These are phyloP conservation scores for Pelargonium australe DNA, from an alignment of 441 rosid genomes.

Conservation along the genomic window DNA sequence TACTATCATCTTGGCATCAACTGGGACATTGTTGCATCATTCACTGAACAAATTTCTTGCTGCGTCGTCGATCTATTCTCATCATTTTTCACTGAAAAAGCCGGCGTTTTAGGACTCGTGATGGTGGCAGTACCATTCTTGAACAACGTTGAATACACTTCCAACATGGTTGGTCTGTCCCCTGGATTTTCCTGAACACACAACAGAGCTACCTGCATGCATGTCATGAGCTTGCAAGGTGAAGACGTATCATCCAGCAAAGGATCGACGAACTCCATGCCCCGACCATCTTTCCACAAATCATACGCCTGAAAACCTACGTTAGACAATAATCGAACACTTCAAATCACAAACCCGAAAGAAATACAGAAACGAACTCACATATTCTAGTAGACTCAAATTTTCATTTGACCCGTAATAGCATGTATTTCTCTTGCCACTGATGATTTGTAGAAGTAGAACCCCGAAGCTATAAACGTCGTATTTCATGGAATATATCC, in stretches of 20 bases:
- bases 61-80: not conserved
- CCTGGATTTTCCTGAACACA: conserved; percentile 17
- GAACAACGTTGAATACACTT: conserved; percentile 2
- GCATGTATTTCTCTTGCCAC: conserved; percentile 19
- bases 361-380: not conserved
- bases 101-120: conserved; percentile 25
- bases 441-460: conserved; percentile 22
- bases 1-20: conserved; percentile 21
- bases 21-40: conserved; percentile 23
- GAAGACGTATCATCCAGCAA: conserved; percentile 10
- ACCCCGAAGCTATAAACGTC: conserved; percentile 27
- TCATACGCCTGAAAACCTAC: conserved; percentile 14
- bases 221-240: conserved; percentile 5
- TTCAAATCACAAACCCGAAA: not conserved
- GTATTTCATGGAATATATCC: conserved; percentile 29
- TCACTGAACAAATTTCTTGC: conserved; percentile 14
- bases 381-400: conserved; percentile 19
- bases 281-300: conserved; percentile 17
- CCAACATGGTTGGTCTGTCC: conserved; percentile 14
- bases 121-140: conserved; percentile 10
- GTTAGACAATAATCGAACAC: not conserved
- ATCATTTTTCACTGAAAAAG: conserved; percentile 23
- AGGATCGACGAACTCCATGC: conserved; percentile 12
- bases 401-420: conserved; percentile 5
- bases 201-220: conserved; percentile 17